Conservation (phyloP, 1,284 basidiomycete species). For the Tilletia walkeri region DNA sequence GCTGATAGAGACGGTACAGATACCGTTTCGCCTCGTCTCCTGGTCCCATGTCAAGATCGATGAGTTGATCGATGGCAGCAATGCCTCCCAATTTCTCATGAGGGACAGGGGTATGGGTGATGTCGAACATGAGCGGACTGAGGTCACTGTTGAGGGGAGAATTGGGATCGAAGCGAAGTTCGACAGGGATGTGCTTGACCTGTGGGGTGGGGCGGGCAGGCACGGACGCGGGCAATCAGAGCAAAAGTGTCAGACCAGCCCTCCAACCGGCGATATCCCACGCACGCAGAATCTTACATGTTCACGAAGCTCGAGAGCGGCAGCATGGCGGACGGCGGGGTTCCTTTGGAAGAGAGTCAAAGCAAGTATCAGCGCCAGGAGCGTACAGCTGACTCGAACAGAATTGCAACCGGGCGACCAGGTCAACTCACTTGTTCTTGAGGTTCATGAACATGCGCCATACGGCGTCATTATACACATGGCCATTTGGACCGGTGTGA, state of each 20-base stretch:
- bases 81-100: slow-evolving; percentile 69
- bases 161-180: slow-evolving; percentile 31
- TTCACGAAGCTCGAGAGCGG: background rate
- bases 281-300: background rate
- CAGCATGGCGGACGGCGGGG: background rate
- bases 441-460: slow-evolving; percentile 4
- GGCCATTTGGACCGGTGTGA: background rate
- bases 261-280: background rate
- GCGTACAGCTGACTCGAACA: background rate
- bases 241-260: background rate
- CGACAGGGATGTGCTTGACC: slow-evolving; percentile 8
- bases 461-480: background rate
- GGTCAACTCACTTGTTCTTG: background rate
- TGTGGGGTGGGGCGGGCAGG: background rate
- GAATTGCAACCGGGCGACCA: background rate
- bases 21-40: slow-evolving; percentile 37
- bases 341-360: background rate
- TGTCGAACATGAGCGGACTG: slow-evolving; percentile 73
- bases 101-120: slow-evolving; percentile 74
- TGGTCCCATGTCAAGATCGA: slow-evolving; percentile 28
- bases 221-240: background rate
- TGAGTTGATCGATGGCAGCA: slow-evolving; percentile 28
- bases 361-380: too few species aligned
- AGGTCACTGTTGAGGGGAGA: slow-evolving; percentile 59
- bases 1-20: slow-evolving; percentile 86